Conservation (phyloP, 192 early-diverging fungal genomes). For the Backusella circina region DNA sequence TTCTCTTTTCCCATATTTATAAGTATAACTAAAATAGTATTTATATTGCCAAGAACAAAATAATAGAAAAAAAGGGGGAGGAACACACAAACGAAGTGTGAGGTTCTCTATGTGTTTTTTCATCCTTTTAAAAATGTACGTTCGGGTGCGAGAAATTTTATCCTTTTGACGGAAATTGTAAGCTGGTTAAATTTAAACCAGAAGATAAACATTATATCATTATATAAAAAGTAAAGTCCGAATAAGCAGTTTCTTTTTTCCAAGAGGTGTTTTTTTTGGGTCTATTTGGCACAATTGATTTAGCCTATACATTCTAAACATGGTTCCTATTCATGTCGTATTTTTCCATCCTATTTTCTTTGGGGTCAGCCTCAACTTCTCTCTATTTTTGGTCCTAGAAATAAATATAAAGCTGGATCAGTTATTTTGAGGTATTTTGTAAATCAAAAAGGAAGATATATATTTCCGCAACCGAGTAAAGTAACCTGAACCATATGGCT, state of each 20-base stretch:
- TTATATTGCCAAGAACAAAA: background rate
- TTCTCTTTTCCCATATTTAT: background rate
- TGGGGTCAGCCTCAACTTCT: background rate
- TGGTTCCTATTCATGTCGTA: background rate
- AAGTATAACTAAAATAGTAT: background rate
- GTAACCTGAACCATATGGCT: background rate
- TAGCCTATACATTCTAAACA: background rate
- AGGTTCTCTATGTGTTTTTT: background rate
- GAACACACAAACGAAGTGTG: background rate
- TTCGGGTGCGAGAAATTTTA: background rate
- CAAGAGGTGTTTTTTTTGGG: background rate
- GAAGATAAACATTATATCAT: slow-evolving; percentile 1
- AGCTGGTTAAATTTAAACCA: slow-evolving; percentile 1
- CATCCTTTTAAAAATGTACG: background rate
- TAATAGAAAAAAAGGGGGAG: background rate
- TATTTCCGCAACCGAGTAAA: background rate
- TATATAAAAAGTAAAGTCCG: slow-evolving; percentile 1
- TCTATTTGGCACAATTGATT: background rate
- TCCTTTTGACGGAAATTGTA: slow-evolving; percentile 3
- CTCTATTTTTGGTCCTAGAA: background rate
- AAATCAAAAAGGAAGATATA: background rate
- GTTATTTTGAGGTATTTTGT: background rate
- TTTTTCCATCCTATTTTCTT: background rate
- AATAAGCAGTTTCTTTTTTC: background rate
- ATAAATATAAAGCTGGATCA: background rate